Conservation (phyloP, 2,329 filamentous ascomycete species). For the Microsporum canis region DNA sequence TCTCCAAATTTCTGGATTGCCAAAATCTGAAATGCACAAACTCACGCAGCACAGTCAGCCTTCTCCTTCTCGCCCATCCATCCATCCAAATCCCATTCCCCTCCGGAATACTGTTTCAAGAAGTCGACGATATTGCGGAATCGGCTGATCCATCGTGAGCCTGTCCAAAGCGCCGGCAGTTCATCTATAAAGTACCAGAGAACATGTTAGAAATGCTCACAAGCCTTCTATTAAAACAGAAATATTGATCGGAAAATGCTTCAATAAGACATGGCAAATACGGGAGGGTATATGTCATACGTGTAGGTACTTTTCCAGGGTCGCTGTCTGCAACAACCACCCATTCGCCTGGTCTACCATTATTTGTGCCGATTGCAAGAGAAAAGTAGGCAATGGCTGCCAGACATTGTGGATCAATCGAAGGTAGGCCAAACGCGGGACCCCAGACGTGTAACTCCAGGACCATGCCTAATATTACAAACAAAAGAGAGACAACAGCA, state of each 20-base stretch:
- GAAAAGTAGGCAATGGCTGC: constrained; percentile 69
- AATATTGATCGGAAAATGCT: not conserved
- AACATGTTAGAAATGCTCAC: not conserved
- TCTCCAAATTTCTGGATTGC: not conserved
- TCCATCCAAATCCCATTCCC: constrained; percentile 40
- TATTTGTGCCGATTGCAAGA: constrained; percentile 41
- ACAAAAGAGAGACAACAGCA: not conserved
- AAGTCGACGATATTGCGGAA: constrained; percentile 45
- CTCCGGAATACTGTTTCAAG: constrained; percentile 36
- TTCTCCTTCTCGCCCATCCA: constrained; percentile 32
- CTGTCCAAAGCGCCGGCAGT: constrained; percentile 48
- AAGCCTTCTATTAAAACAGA: not conserved
- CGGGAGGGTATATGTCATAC: constrained; percentile 38
- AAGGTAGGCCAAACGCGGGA: constrained; percentile 75
- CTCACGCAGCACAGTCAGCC: constrained; percentile 42
- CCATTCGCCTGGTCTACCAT: constrained; percentile 42
- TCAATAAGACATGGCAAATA: not conserved
- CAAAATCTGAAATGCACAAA: constrained; percentile 1
- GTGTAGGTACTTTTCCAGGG: constrained; percentile 56
- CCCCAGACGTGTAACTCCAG: constrained; percentile 83
- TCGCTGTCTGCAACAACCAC: constrained; percentile 62
- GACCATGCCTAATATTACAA: constrained; percentile 34
- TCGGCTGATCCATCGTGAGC: constrained; percentile 41
- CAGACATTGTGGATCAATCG: constrained; percentile 83
- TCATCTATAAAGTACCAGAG: constrained; percentile 34